Percentiles rank a stretch among this genome's conserved stretches.
Conservation (phyloP, 345 rosid genomes). For the Clarkia xantiana region DNA sequence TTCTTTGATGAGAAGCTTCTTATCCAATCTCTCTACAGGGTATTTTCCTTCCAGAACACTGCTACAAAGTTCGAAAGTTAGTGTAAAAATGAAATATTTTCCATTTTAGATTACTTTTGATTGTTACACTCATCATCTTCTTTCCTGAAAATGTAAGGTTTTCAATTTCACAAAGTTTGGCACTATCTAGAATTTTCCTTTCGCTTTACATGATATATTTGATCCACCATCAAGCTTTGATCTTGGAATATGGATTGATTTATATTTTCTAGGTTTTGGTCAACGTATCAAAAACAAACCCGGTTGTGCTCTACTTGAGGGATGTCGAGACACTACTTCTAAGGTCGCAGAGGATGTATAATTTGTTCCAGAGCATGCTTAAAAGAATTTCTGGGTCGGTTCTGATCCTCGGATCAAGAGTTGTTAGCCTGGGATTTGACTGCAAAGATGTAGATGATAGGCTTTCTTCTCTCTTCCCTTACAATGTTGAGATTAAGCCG, state of each 20-base stretch:
- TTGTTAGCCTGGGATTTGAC: constrained; percentile 32
- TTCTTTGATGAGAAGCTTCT: constrained; percentile 80
- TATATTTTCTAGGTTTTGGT: constrained; percentile 46
- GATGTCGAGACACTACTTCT: constrained; percentile 54
- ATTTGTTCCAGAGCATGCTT: constrained; percentile 64
- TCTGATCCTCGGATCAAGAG: constrained; percentile 71
- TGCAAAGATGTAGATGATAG: constrained; percentile 43
- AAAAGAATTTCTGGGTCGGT: constrained; percentile 65
- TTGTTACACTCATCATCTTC: too few species aligned
- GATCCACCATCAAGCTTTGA: too few species aligned
- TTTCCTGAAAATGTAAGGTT: too few species aligned
- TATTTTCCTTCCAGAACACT: constrained; percentile 7
- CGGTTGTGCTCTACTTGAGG: constrained; percentile 68
- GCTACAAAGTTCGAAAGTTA: too few species aligned
- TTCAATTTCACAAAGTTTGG: too few species aligned
- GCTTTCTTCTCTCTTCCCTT: constrained; percentile 61
- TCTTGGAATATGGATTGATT: neutral
- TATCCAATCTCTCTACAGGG: constrained; percentile 75
- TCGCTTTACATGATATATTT: too few species aligned
- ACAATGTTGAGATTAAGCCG: constrained; percentile 74
- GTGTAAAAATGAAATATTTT: too few species aligned
- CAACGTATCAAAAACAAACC: constrained; percentile 60
- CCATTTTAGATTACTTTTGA: too few species aligned
- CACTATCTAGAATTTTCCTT: too few species aligned
- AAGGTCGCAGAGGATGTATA: constrained; percentile 55